phyloP scores from a whole-genome alignment of 352 stramenopile species.

The Globisporangium polare region DNA sequence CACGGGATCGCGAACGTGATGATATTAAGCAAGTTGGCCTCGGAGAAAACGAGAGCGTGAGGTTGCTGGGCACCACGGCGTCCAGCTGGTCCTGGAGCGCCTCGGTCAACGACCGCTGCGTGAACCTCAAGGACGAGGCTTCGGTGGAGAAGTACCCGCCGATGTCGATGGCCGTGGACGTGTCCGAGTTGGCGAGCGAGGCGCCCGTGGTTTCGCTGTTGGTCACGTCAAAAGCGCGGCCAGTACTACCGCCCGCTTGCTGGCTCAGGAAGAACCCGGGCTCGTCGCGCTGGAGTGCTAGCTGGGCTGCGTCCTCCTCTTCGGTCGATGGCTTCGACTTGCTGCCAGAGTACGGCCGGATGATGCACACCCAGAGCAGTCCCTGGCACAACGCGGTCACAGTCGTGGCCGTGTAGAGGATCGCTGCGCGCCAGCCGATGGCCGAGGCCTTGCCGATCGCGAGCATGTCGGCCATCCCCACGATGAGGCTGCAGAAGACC shows the following conservation, averaged over 20 bases:
- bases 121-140: too few relatives aligned
- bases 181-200: too few relatives aligned
- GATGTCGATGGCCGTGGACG: too few relatives aligned
- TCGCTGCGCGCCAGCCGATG: constrained; percentile 23
- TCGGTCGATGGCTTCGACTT: not conserved
- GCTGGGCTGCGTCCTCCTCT: not conserved
- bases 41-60: constrained; percentile 29
- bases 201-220: too few relatives aligned
- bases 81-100: constrained; percentile 27
- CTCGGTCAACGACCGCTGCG: constrained; percentile 20
- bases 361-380: constrained; percentile 29
- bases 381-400: too few relatives aligned
- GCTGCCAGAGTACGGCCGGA: constrained; percentile 22
- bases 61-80: constrained; percentile 33
- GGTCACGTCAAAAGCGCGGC: too few relatives aligned
- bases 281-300: not conserved
- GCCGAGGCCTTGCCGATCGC: constrained; percentile 23
- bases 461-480: constrained; percentile 37
- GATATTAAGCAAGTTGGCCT: constrained; percentile 35
- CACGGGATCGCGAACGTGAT: constrained; percentile 43
- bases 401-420: constrained; percentile 27
- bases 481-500: constrained; percentile 42
- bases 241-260: too few relatives aligned
- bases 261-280: constrained; percentile 22
- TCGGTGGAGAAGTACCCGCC: too few relatives aligned